Conservation (phyloP, 2,329 filamentous ascomycete genomes). For the Periconia macrospinosa region DNA sequence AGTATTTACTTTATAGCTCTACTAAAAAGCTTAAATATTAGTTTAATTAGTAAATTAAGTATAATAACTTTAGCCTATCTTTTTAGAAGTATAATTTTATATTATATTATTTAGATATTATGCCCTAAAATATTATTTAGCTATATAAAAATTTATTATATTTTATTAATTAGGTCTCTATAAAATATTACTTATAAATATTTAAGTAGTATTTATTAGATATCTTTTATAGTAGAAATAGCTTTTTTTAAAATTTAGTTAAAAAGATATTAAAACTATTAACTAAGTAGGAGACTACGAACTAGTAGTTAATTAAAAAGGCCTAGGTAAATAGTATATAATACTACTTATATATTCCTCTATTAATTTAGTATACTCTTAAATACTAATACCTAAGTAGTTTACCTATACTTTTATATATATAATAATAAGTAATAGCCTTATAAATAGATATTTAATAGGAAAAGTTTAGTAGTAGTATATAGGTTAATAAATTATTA, state of each 20-base stretch:
- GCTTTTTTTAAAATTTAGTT: conserved; percentile 3
- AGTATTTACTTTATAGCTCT: conserved; percentile 4
- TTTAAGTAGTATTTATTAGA: conserved; percentile 6
- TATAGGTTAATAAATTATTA: background rate
- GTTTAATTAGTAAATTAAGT: conserved; percentile 1
- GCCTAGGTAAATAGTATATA: conserved; percentile 2
- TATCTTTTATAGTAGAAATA: conserved; percentile 1
- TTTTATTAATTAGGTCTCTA: conserved; percentile 6
- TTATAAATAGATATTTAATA: background rate
- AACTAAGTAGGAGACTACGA: conserved; percentile 1
- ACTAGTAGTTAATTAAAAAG: conserved; percentile 1
- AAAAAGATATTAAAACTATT: conserved; percentile 7
- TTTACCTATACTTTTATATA: background rate
- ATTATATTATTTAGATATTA: conserved; percentile 4
- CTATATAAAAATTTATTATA: background rate
- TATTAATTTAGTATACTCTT: background rate
- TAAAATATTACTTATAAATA: conserved; percentile 4
- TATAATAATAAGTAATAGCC: background rate
- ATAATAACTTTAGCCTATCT: background rate
- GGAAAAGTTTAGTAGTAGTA: too few species aligned
- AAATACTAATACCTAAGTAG: background rate
- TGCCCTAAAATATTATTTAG: conserved; percentile 3
- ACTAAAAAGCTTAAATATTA: conserved; percentile 1
- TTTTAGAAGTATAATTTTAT: conserved; percentile 1
- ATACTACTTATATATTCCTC: background rate